Conservation (phyloP, 768 basidiomycete genomes). For the Ramaria sp. region DNA sequence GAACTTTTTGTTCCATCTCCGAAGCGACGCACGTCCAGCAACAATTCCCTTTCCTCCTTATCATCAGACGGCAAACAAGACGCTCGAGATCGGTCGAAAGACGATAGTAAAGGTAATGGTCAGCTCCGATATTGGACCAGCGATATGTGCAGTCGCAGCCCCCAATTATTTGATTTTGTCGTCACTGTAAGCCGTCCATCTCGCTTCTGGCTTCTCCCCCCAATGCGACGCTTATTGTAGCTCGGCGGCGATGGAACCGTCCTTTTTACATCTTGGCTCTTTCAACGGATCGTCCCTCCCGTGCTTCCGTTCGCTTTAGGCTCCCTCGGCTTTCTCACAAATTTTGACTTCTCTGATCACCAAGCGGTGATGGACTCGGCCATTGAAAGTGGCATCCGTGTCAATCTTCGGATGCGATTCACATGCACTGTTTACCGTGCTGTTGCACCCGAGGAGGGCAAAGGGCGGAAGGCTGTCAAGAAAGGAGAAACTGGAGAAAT, state of each 20-base stretch:
- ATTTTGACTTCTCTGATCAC: slow-evolving; percentile 89
- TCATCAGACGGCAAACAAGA: slow-evolving; percentile 37
- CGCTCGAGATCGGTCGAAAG: slow-evolving; percentile 11
- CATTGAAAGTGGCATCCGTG: slow-evolving; percentile 88
- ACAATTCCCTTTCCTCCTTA: slow-evolving; percentile 47
- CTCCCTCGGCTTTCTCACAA: slow-evolving; percentile 94
- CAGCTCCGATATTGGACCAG: slow-evolving; percentile 97
- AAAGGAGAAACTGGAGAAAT: slow-evolving; percentile 93
- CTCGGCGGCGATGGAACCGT: slow-evolving; percentile 98
- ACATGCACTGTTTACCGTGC: slow-evolving; percentile 98
- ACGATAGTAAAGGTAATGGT: slow-evolving; percentile 51
- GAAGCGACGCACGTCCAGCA: slow-evolving; percentile 62
- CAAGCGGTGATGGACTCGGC: slow-evolving; percentile 75
- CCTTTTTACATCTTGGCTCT: slow-evolving; percentile 97
- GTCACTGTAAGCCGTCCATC: slow-evolving; percentile 60
- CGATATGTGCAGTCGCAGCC: slow-evolving; percentile 84
- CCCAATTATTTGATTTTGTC: slow-evolving; percentile 96
- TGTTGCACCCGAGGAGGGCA: slow-evolving; percentile 61
- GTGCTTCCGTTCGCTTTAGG: slow-evolving; percentile 96
- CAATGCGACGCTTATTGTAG: slow-evolving; percentile 28
- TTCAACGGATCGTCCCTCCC: slow-evolving; percentile 97
- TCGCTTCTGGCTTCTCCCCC: neutral
- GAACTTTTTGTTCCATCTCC: slow-evolving; percentile 77
- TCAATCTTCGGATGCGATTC: slow-evolving; percentile 98
- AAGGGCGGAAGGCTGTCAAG: slow-evolving; percentile 73